Percentiles rank a stretch among this genome's conserved stretches.
These are phyloP conservation scores for Sisymbrium irio DNA, from an alignment of 345 rosid genomes.

Conservation along the genomic window DNA sequence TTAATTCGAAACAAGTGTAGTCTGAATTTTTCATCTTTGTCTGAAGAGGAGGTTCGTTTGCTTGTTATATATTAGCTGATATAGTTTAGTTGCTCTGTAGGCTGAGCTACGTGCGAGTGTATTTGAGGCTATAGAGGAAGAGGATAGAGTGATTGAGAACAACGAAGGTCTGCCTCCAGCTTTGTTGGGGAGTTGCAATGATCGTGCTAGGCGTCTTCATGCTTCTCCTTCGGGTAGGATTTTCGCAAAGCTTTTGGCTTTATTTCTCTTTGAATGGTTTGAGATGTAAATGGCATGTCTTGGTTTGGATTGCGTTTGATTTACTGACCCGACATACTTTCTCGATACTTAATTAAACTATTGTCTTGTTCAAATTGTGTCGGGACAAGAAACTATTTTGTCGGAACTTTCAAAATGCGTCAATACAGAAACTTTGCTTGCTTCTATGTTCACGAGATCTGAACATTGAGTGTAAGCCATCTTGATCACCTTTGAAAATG, in stretches of 20 bases:
- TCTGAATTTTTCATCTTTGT: neutral
- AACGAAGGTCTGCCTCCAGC: slow-evolving; percentile 89
- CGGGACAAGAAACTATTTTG: too few species aligned
- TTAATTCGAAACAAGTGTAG: neutral
- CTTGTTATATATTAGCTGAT: neutral
- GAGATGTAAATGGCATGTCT: neutral
- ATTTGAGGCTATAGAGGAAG: slow-evolving; percentile 98
- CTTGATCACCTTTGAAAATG: slow-evolving; percentile 1
- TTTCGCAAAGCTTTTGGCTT: neutral
- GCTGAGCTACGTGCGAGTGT: slow-evolving; percentile 99
- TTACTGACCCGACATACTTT: neutral
- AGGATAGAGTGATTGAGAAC: slow-evolving; percentile 71
- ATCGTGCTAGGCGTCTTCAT: slow-evolving; percentile 88
- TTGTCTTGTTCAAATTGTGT: neutral
- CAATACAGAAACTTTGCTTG: neutral
- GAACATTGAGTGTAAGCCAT: neutral
- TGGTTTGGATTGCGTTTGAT: neutral
- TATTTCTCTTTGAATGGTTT: neutral
- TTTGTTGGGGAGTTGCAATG: slow-evolving; percentile 91
- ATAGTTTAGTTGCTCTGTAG: slow-evolving; percentile 35
- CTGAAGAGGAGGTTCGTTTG: neutral
- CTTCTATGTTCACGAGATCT: neutral
- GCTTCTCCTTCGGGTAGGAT: slow-evolving; percentile 79
- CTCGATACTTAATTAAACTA: neutral
- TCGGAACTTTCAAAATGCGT: neutral